A percentile compares a stretch with the other conserved stretches of the same genome.
Conservation (phyloP, 208 protist genomes). For the Acanthamoeba quina region DNA sequence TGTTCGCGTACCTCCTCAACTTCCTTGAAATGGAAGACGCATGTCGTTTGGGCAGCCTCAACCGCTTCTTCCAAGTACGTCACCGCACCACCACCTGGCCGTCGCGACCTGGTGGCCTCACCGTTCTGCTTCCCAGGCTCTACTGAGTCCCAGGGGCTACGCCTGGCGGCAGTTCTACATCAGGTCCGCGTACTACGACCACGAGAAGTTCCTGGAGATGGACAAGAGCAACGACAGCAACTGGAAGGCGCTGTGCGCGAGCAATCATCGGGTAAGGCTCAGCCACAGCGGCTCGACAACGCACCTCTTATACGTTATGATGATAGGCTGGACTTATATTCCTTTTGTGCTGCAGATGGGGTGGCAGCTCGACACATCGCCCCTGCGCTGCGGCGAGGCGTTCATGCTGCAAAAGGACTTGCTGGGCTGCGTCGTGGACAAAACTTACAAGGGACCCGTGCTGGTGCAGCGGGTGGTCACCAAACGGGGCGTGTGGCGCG, state of each 20-base stretch:
- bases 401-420: neutral
- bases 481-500: neutral
- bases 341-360: neutral
- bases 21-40: slow-evolving; percentile 10
- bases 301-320: neutral
- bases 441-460: neutral
- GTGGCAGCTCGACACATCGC: neutral
- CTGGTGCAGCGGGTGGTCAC: slow-evolving; percentile 50
- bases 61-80: slow-evolving; percentile 44
- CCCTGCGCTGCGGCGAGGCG: slow-evolving; percentile 10
- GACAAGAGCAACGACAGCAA: neutral
- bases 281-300: neutral
- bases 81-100: neutral
- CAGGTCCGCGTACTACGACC: neutral
- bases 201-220: neutral
- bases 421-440: neutral
- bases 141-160: neutral
- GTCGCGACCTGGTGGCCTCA: neutral
- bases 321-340: neutral
- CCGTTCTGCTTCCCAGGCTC: neutral
- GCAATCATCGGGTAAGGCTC: neutral
- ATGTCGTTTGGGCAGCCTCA: neutral
- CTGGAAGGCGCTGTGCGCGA: slow-evolving; percentile 1
- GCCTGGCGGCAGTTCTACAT: slow-evolving; percentile 29
- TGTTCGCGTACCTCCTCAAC: neutral